Evolutionary conservation across 805 yeast species (phyloP), one percentile per base, ranked within the genome.

Genomic region (Hanseniaspora singularis): DNA sequence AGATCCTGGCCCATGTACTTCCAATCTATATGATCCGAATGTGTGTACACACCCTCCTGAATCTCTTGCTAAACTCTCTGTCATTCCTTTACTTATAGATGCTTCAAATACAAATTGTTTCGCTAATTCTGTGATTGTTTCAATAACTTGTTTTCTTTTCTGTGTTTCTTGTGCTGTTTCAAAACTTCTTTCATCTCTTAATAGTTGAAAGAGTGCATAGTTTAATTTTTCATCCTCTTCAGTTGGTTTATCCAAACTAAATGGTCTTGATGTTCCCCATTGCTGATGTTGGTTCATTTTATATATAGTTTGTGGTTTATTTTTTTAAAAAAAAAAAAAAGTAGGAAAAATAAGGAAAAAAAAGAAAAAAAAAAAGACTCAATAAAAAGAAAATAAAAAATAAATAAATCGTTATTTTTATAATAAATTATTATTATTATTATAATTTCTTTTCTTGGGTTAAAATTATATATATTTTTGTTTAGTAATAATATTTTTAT

Each of bases 21-120:
- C 98, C 37, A 92, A 66, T 52, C 96, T 71, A 58, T 88, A 92
- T 1, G 96, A 87, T 1, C 98, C 98, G 66, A 74, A 92, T 0
- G 96, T 87, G 61, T 88, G 92, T n/a, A 92, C 77, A 61, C 92
- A 92, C 31, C 98, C 98, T 32, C 98, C 98, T 0, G 97, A 94
- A 63, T 92, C 98, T 48, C 68, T 73, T 0, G 97, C 95, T 96
- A 92, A 87, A 2, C 96, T 96, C 51, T 92, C 97, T 30, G 87
- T 77, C 96, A 92, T 87, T 58, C 89, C 88, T 58, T 82, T 87
- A 51, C 71, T 75, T 52, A 75, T 71, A 3, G 94, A 81, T 8
- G 87, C 96, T 12, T 65, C 73, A 56, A 76, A 82, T 1, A 92
- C 98, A 64, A 89, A 89, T 52, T 81, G 84, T 55, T 80, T 74